phyloP scores from a whole-genome alignment of 2,329 filamentous ascomycete genomes.

The Kalaharituber pfeilii region DNA sequence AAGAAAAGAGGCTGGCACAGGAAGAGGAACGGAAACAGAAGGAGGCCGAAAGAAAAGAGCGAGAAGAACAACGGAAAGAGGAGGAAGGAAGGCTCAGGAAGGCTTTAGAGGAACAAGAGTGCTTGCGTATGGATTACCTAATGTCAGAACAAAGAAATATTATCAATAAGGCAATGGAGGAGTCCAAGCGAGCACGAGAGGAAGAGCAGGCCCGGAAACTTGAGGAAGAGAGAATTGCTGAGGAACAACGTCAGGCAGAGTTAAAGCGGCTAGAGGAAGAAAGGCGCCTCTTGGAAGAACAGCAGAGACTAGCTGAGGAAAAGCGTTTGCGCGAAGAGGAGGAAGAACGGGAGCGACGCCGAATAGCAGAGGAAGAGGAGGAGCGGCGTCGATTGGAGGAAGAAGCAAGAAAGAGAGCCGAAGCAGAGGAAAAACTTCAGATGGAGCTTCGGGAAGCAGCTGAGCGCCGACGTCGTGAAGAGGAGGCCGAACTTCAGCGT shows the following conservation, averaged over 20 bases:
- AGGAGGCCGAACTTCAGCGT: slow-evolving; percentile 3
- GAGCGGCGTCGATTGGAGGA: slow-evolving; percentile 9
- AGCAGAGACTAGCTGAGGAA: slow-evolving; percentile 4
- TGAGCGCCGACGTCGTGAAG: slow-evolving; percentile 9
- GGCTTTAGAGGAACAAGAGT: slow-evolving; percentile 8
- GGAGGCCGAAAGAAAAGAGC: slow-evolving; percentile 8
- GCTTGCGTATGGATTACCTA: slow-evolving; percentile 7
- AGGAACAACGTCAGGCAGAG: slow-evolving; percentile 2
- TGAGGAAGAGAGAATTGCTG: slow-evolving; percentile 11
- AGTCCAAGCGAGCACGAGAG: slow-evolving; percentile 6
- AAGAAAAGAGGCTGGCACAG: slow-evolving; percentile 2
- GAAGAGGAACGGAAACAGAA: slow-evolving; percentile 2
- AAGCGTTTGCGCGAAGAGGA: slow-evolving; percentile 7
- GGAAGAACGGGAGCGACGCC: background rate
- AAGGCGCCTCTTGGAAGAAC: background rate
- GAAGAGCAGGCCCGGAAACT: slow-evolving; percentile 9
- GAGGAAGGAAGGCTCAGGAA: slow-evolving; percentile 1
- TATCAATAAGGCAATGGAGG: slow-evolving; percentile 9
- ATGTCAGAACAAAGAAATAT: slow-evolving; percentile 12
- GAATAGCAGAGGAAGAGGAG: slow-evolving; percentile 8
- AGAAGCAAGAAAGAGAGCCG: slow-evolving; percentile 3
- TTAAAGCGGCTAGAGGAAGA: background rate
- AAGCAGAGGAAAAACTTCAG: background rate
- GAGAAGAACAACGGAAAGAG: slow-evolving; percentile 9
- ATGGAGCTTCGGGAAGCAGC: slow-evolving; percentile 5